These are phyloP conservation scores for Podospora anserina DNA, from an alignment of 495 filamentous ascomycete genomes.

Conservation along the genomic window DNA sequence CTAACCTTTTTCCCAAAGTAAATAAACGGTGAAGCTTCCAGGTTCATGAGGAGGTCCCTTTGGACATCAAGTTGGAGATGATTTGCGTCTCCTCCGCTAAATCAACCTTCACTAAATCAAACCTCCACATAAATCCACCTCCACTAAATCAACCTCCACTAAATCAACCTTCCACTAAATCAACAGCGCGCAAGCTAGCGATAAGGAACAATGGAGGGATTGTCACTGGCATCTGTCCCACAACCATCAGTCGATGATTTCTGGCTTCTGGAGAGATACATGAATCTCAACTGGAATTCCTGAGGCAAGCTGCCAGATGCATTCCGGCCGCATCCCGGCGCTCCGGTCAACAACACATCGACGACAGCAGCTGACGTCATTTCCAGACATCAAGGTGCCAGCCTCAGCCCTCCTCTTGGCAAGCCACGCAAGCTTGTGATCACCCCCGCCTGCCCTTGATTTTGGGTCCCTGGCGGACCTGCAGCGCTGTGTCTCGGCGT, in stretches of 20 bases:
- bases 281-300: too few species aligned
- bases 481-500: background rate
- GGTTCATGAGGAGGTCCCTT: background rate
- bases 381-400: background rate
- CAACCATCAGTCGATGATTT: too few species aligned
- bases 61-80: background rate
- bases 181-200: too few species aligned
- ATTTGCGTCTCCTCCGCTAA: background rate
- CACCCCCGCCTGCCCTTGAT: background rate
- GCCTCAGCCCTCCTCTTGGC: background rate
- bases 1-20: background rate
- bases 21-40: background rate
- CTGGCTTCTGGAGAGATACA: too few species aligned
- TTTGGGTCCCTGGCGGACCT: background rate
- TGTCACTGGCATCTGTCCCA: too few species aligned
- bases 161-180: background rate
- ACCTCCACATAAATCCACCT: background rate
- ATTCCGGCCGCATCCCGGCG: background rate
- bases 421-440: background rate
- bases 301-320: background rate
- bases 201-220: background rate
- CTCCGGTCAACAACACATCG: background rate
- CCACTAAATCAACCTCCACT: background rate
- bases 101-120: background rate
- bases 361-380: background rate